Percentiles rank a stretch among this genome's conserved stretches.
Evolutionary conservation across 2,329 filamentous ascomycete genomes (phyloP).

Genomic region (Chrysoporthe puriensis): DNA sequence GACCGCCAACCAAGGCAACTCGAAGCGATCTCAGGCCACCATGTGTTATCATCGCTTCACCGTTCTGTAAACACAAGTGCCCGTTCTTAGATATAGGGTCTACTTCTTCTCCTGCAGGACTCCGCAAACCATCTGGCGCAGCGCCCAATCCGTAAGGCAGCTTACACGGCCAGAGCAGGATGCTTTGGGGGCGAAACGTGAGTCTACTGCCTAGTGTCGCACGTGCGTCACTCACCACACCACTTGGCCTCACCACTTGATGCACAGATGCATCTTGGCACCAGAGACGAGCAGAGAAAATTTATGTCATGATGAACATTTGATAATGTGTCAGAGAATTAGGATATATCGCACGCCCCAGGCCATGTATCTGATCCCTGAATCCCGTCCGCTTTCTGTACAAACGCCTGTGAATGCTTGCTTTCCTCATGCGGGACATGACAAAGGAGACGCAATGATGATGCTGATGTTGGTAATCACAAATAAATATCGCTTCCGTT

Average conservation of each 20-base stretch:
- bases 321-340: constrained; percentile 18
- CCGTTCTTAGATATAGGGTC: too few species aligned
- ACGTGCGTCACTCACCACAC: neutral
- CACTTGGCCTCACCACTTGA: neutral
- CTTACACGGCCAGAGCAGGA: too few species aligned
- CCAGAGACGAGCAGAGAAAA: neutral
- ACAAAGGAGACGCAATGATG: constrained; percentile 25
- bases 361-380: constrained; percentile 6
- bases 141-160: too few species aligned
- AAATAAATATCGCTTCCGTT: neutral
- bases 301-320: neutral
- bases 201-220: too few species aligned
- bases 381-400: neutral
- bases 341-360: constrained; percentile 11
- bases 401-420: constrained; percentile 25
- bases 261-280: neutral
- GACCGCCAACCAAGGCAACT: neutral
- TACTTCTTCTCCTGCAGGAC: too few species aligned
- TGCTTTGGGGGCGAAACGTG: too few species aligned
- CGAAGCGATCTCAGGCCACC: neutral
- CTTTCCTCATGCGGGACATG: constrained; percentile 10
- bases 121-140: too few species aligned
- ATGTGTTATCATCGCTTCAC: neutral
- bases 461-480: constrained; percentile 14
- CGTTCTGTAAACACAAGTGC: too few species aligned